A percentile compares a stretch with the other conserved stretches of the same genome.
Conservation (phyloP, 1,139 yeast genomes). For the Zhuliangozyma blackwelliae region DNA sequence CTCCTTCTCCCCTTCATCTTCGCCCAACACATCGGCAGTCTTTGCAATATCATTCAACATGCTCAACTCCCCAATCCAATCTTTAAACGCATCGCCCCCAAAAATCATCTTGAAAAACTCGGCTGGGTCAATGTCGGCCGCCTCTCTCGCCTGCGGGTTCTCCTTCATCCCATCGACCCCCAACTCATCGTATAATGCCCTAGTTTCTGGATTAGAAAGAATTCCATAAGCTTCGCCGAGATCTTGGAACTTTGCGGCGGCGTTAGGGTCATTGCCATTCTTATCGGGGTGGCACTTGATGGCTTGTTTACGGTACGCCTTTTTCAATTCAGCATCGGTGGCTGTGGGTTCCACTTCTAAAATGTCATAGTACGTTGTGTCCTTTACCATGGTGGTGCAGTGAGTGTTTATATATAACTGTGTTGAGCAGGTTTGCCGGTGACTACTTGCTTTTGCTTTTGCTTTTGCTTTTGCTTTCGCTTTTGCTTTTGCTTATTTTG, state of each 20-base stretch:
- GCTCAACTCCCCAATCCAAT: slow-evolving; percentile 86
- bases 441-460: too few species aligned
- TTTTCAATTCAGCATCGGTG: slow-evolving; percentile 78
- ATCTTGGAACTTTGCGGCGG: slow-evolving; percentile 93
- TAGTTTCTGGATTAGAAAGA: slow-evolving; percentile 31
- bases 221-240: slow-evolving; percentile 53
- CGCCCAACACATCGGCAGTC: slow-evolving; percentile 58
- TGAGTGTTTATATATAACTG: background rate
- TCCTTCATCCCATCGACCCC: slow-evolving; percentile 42
- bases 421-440: too few species aligned
- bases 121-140: slow-evolving; percentile 30
- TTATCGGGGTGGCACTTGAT: slow-evolving; percentile 95
- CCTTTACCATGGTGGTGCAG: slow-evolving; percentile 67
- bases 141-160: slow-evolving; percentile 18
- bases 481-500: too few species aligned
- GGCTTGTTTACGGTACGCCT: slow-evolving; percentile 91
- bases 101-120: slow-evolving; percentile 74
- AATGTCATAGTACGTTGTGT: slow-evolving; percentile 82
- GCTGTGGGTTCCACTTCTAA: slow-evolving; percentile 80
- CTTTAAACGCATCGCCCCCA: slow-evolving; percentile 71
- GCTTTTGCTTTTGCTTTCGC: too few species aligned
- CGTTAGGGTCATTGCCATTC: slow-evolving; percentile 71
- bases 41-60: slow-evolving; percentile 75
- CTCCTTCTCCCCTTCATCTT: slow-evolving; percentile 24
- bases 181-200: slow-evolving; percentile 39